phyloP scores from a whole-genome alignment of 208 protist species.

The Crithidia thermophila region DNA sequence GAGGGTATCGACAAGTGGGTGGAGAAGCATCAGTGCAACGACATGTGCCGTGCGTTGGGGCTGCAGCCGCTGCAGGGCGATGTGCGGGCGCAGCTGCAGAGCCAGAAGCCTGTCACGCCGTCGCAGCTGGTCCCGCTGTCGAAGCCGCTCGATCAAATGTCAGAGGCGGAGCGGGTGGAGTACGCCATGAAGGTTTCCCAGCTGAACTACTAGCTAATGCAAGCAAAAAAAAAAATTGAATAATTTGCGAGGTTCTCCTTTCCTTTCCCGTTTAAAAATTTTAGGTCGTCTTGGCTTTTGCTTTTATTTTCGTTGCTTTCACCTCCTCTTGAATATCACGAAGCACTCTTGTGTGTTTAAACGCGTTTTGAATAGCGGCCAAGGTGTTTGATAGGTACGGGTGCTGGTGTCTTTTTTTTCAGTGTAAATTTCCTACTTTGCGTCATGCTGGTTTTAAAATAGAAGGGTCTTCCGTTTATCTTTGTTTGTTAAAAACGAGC shows the following conservation, averaged over 20 bases:
- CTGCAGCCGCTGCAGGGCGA: conserved; percentile 47
- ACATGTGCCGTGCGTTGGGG: conserved; percentile 64
- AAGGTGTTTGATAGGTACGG: too few species aligned
- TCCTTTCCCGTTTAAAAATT: too few species aligned
- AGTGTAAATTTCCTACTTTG: too few species aligned
- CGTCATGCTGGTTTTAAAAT: too few species aligned
- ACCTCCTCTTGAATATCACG: background rate
- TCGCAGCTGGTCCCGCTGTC: conserved; percentile 57
- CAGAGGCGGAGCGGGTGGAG: conserved; percentile 69
- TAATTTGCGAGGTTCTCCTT: too few species aligned
- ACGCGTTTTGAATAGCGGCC: background rate
- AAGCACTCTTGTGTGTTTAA: background rate
- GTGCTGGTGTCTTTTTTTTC: background rate
- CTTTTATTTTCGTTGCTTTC: too few species aligned
- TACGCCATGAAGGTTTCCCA: conserved; percentile 65
- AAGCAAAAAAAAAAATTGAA: conserved; percentile 5
- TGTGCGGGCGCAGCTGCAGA: conserved; percentile 48
- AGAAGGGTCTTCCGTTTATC: too few species aligned
- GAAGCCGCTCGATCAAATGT: conserved; percentile 81
- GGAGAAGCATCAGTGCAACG: conserved; percentile 72
- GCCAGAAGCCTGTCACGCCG: conserved; percentile 45
- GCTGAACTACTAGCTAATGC: conserved; percentile 43
- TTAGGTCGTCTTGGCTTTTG: too few species aligned
- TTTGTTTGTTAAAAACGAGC: too few species aligned
- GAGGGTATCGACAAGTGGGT: conserved; percentile 86